Percentiles rank a stretch among this genome's conserved stretches.
phyloP scores from a whole-genome alignment of 768 basidiomycete species.

The Myochromella boudieri region DNA sequence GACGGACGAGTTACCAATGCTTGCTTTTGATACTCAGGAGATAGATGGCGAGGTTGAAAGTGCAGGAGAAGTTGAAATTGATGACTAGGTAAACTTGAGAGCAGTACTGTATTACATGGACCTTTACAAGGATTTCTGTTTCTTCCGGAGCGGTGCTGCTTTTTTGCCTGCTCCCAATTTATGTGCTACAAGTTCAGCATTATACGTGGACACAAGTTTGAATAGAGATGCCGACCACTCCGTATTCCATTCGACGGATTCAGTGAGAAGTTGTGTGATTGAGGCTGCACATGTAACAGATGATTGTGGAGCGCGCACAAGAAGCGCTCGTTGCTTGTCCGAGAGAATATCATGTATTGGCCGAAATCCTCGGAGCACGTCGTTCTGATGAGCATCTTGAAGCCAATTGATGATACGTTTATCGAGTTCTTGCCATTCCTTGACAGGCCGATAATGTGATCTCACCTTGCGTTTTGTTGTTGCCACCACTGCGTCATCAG shows the following conservation, averaged over 20 bases:
- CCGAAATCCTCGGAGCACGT: conserved; percentile 10
- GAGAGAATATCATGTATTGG: conserved; percentile 21
- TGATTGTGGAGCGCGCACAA: conserved; percentile 12
- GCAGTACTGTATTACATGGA: neutral
- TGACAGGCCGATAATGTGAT: conserved; percentile 10
- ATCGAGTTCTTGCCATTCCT: conserved; percentile 15
- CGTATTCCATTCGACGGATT: conserved; percentile 21
- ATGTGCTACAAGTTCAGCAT: neutral
- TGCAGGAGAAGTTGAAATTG: neutral
- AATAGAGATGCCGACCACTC: conserved; percentile 18
- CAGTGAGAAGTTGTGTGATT: conserved; percentile 15
- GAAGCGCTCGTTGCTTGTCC: neutral
- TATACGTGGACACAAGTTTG: conserved; percentile 1
- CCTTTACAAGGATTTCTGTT: neutral
- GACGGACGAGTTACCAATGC: conserved; percentile 20
- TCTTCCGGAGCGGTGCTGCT: neutral
- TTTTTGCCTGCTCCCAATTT: neutral
- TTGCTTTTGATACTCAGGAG: neutral
- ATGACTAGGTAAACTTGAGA: no score
- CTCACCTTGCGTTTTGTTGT: neutral
- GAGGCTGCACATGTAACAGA: conserved; percentile 2
- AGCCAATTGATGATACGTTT: conserved; percentile 19
- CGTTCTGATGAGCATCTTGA: conserved; percentile 2
- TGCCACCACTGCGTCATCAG: neutral
- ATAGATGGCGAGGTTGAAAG: neutral